Evolutionary conservation across 2,329 filamentous ascomycete species (phyloP), one percentile per base, ranked within the genome.

Genomic region (Trichoderma atrobrunneum): DNA sequence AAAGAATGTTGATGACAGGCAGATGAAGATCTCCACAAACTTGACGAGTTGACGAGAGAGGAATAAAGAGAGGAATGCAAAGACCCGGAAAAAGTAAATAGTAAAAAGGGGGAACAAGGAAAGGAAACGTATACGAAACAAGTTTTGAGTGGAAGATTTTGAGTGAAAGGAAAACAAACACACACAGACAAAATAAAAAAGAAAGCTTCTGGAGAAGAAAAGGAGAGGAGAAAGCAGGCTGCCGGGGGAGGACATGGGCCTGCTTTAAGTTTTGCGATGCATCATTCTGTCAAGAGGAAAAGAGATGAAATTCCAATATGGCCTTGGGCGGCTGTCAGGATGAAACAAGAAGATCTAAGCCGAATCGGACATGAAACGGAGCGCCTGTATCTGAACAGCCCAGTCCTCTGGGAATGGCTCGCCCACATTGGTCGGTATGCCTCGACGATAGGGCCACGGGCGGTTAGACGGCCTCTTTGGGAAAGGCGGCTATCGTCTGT

Each of bases 381-480:
- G 78, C 79, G 80, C 74, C 80, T 84, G 86, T 88, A 80, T 88
- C 85, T 83, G 80, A 85, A 84, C 76, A 77, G 78, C 77, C 79
- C 79, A 80, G 82, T 81, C 76, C 79, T 76, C 75, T 74, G 77
- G 74, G 74, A 79, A 83, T 76, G 79, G 81, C 80, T 80, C 79
- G 79, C 81, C 81, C 82, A 85, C 83, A 88, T 87, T 88, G 87
- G 87, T 82, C 84, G 79, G 77, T 76, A 74, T 73, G 82, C 26
- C n/a, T 84, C 83, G 84, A 64, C 56, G 56, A 48, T 64, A 30
- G 36, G 48, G 66, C 67, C 51, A 59, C 66, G 73, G 74, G 76
- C 75, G 75, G 75, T 63, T 76, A 76, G 64, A 64, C 30, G 54
- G n/a, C 32, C 51, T 39, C 30, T 61, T 70, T 62, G 57, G 32